These are phyloP conservation scores for Lasiosphaeria miniovina DNA, from an alignment of 495 filamentous ascomycete species.

Conservation along the genomic window DNA sequence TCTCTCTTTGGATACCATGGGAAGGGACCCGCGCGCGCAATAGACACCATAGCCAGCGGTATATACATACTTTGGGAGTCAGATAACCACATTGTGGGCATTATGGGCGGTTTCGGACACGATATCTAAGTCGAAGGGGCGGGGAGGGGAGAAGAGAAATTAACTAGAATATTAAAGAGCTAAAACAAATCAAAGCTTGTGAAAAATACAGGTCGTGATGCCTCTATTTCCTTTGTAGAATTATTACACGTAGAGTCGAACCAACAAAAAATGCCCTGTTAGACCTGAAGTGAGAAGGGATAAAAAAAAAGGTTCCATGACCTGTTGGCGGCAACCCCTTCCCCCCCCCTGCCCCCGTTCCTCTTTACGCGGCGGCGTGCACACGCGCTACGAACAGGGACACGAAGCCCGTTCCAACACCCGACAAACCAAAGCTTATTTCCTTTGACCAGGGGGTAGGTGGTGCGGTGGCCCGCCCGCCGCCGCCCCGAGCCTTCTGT, in stretches of 20 bases:
- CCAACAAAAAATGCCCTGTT: no score
- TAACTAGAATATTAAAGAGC: no score
- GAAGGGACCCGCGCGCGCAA: background rate
- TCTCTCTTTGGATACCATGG: background rate
- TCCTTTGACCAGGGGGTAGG: background rate
- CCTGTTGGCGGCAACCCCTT: no score
- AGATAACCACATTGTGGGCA: slow-evolving; percentile 83
- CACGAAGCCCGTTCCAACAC: slow-evolving; percentile 10
- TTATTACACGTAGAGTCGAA: no score
- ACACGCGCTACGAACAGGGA: background rate
- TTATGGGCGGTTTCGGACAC: slow-evolving; percentile 31
- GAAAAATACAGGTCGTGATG: no score
- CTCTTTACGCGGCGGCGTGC: background rate
- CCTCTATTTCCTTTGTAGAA: no score
- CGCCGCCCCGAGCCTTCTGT: no score
- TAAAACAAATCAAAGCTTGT: no score
- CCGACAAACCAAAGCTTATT: background rate
- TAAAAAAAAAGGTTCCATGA: no score
- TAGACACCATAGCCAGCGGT: background rate
- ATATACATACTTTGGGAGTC: slow-evolving; percentile 82
- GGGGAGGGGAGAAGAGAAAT: background rate
- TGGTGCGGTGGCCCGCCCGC: background rate
- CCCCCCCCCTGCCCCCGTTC: no score
- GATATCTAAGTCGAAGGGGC: background rate
- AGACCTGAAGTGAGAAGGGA: no score